Evolutionary conservation across 768 basidiomycete genomes (phyloP), one percentile per base, ranked within the genome.

Genomic region (Trametes cubensis): DNA sequence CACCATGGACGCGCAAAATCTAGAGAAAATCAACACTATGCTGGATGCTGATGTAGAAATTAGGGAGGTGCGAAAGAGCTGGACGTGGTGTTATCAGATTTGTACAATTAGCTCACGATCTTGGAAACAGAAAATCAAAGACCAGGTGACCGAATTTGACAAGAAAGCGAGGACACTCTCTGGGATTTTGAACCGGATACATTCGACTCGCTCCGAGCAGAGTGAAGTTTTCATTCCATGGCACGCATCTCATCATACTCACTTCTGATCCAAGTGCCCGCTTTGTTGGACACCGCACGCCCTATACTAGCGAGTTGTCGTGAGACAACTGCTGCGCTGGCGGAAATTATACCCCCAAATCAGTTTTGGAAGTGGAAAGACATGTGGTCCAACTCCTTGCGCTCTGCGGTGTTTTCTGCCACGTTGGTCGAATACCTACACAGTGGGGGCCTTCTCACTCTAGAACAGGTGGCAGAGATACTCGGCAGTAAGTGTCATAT

Each of bases 281-380:
- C 74, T 18, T 77, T 93, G 5, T 71, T 92, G 34, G 81, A 82
- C 53, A 75, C 80, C 15, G 81, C 89, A 15, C 79, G 76, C 41
- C 85, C 88, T 2, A 75, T 83, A 10, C 70, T 92, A 28, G 69
- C 73, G 13, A 81, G 81, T 64, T 92, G 86, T 65, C 76, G 76
- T 59, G 82, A 80, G 20, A 80, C 77, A 8, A 80, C 72, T 11
- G 75, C 77, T 23, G 77, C 78, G 1, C 74, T 94, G n/a, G 85
- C 85, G 6, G 74, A 68, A 6, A 78, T 86, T 34, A 77, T 91
- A 25, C 91, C 91, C 28, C 78, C 78, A 30, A 84, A 88, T 66
- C 88, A 92, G 65, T 85, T 90, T 63, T 93, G 91, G 91, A 80
- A 85, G 58, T 93, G 88, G 88, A 91, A 89, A 71, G 89, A 92